Evolutionary conservation across 768 basidiomycete species (phyloP).

Genomic region (Chiua virens): DNA sequence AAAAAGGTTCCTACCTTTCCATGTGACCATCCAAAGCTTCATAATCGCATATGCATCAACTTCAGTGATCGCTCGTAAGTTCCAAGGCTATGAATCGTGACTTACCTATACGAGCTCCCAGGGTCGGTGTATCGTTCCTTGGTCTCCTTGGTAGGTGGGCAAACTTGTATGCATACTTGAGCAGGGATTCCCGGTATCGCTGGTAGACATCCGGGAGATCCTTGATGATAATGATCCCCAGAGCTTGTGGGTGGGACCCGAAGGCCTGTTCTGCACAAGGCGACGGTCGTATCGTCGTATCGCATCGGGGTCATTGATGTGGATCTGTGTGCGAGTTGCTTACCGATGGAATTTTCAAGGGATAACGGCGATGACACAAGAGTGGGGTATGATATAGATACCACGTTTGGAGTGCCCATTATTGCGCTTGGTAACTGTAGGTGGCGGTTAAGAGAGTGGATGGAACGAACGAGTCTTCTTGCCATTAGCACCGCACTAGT

Average conservation of each 20-base stretch:
- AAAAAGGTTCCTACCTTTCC: constrained; percentile 64
- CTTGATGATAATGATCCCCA: constrained; percentile 80
- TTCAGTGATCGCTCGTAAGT: not conserved
- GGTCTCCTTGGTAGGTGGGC: constrained; percentile 59
- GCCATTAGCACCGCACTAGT: constrained; percentile 6
- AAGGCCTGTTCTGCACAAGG: constrained; percentile 66
- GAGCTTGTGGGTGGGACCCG: constrained; percentile 69
- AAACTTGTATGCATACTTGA: constrained; percentile 76
- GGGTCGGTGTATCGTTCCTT: constrained; percentile 79
- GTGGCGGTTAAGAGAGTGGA: constrained; percentile 2
- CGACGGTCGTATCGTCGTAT: not conserved
- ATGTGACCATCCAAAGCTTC: constrained; percentile 95
- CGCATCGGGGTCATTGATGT: not conserved
- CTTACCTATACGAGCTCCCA: constrained; percentile 72
- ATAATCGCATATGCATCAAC: constrained; percentile 1
- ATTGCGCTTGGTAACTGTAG: constrained; percentile 15
- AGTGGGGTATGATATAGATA: constrained; percentile 62
- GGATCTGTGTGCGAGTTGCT: constrained; percentile 9
- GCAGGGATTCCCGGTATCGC: constrained; percentile 63
- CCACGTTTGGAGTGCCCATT: constrained; percentile 23
- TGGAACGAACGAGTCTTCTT: constrained; percentile 10
- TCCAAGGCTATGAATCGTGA: not conserved
- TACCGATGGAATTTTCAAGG: constrained; percentile 63
- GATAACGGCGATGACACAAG: constrained; percentile 54
- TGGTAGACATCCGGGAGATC: constrained; percentile 75